Conservation (phyloP, 2,329 filamentous ascomycete genomes). For the Exophiala oligosperma region DNA sequence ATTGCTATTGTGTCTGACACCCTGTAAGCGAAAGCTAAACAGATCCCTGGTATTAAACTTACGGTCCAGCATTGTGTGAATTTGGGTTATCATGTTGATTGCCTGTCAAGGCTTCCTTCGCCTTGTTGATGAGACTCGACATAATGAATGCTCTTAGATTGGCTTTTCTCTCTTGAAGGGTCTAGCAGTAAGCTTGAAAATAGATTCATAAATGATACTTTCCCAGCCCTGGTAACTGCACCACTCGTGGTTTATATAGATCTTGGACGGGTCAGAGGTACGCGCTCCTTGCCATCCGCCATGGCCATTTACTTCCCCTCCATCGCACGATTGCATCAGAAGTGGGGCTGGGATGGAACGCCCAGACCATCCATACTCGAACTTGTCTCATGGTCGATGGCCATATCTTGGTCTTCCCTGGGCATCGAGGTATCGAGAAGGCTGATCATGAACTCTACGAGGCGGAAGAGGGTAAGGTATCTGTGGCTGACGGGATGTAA, state of each 20-base stretch:
- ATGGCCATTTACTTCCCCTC: no score
- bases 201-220: no score
- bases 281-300: no score
- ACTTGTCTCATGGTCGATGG: neutral
- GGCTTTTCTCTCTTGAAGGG: no score
- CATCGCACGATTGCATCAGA: neutral
- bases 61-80: conserved; percentile 20
- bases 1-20: conserved; percentile 39
- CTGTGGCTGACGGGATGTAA: conserved; percentile 16
- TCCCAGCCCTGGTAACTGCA: no score
- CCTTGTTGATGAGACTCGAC: conserved; percentile 49
- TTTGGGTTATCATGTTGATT: conserved; percentile 23
- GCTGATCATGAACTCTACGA: neutral
- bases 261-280: neutral
- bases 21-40: neutral
- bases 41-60: neutral
- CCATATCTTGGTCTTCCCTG: neutral
- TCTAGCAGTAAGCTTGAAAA: neutral
- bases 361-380: no score
- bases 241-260: neutral
- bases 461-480: neutral
- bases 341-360: neutral
- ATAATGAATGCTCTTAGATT: conserved; percentile 36
- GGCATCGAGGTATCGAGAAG: neutral
- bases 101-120: conserved; percentile 47